Percentiles rank a stretch among this genome's conserved stretches.
Evolutionary conservation across 768 basidiomycete genomes (phyloP).

Genomic region (Roridomyces roridus): DNA sequence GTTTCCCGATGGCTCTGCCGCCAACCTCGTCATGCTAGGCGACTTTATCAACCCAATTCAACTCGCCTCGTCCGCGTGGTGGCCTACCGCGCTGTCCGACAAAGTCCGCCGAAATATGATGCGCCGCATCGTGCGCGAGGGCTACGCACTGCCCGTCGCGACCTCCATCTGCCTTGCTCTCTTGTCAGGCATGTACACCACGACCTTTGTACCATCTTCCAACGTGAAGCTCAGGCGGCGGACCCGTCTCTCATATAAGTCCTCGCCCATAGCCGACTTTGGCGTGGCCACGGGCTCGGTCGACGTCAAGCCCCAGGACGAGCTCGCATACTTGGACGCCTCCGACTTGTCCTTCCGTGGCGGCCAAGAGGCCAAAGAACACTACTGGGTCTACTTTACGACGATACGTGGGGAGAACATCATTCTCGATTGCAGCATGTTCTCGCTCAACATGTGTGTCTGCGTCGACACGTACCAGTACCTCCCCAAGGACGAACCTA

Average conservation of each 20-base stretch:
- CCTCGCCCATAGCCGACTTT: slow-evolving; percentile 51
- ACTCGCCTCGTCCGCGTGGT: slow-evolving; percentile 34
- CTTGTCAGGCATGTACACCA: slow-evolving; percentile 47
- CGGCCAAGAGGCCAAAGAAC: slow-evolving; percentile 50
- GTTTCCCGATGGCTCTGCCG: slow-evolving; percentile 23
- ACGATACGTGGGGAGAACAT: slow-evolving; percentile 48
- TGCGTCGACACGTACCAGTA: slow-evolving; percentile 27
- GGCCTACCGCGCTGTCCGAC: slow-evolving; percentile 35
- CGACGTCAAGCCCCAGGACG: slow-evolving; percentile 40
- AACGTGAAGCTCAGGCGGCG: slow-evolving; percentile 32
- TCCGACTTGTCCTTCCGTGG: slow-evolving; percentile 29
- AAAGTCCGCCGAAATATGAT: slow-evolving; percentile 35
- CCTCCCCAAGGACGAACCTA: slow-evolving; percentile 18
- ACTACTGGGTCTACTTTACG: slow-evolving; percentile 58
- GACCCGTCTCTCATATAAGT: slow-evolving; percentile 41
- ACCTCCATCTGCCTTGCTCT: slow-evolving; percentile 40
- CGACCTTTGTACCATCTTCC: slow-evolving; percentile 29
- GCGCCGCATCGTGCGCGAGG: slow-evolving; percentile 39
- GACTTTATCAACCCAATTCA: slow-evolving; percentile 6
- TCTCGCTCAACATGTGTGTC: slow-evolving; percentile 47
- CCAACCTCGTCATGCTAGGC: slow-evolving; percentile 22
- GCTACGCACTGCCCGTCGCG: slow-evolving; percentile 39
- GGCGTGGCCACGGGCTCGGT: slow-evolving; percentile 46
- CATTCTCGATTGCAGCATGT: slow-evolving; percentile 48
- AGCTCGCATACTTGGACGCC: slow-evolving; percentile 40